Evolutionary conservation across 805 yeast species (phyloP), one percentile per base, ranked within the genome.

Genomic region (Scheffersomyces lignosus): DNA sequence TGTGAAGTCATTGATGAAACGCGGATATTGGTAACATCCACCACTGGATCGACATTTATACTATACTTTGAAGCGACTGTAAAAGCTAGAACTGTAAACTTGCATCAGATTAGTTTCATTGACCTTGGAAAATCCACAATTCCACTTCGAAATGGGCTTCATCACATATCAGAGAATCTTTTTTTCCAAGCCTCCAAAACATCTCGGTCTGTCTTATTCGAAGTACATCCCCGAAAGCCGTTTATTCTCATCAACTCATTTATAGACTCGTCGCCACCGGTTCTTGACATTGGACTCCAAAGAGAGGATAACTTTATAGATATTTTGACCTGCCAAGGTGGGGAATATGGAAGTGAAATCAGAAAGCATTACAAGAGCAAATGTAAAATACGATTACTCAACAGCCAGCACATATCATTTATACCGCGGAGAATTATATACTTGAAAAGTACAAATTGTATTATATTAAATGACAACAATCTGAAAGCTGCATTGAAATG

Each of bases 261-360:
- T 17, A 25, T 54, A 14, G 40, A 52, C 1, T 51, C 62, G 13
- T 49, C 66, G 2, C 64, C 70, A 6, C 70, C 72, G 3, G 38
- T 66, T 5, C 37, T 66, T 14, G 58, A 55, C 31, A 29, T 64
- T 9, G 47, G 47, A 16, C 29, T 45, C 3, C 18, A 29, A 14
- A 34, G 31, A 1, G 29, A 36, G 2, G 37, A 41, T 15, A 18
- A n/a, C n/a, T n/a, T 18, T 5, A 27, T 33, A 3, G 41, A 43
- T 3, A 12, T 62, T 4, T 39, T 56, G 14, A 36, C 56, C 10
- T 56, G 64, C 28, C 66, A 59, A 34, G 70, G 71, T 10, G 69
- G 69, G 1, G 56, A 59, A 38, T 53, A 61, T 17, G 53, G 60
- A 31, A 66, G 69, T 2, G 69, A 66, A 33, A 40, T 58, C 26